Conservation (phyloP, 495 filamentous ascomycete genomes). For the Trichoderma virens region DNA sequence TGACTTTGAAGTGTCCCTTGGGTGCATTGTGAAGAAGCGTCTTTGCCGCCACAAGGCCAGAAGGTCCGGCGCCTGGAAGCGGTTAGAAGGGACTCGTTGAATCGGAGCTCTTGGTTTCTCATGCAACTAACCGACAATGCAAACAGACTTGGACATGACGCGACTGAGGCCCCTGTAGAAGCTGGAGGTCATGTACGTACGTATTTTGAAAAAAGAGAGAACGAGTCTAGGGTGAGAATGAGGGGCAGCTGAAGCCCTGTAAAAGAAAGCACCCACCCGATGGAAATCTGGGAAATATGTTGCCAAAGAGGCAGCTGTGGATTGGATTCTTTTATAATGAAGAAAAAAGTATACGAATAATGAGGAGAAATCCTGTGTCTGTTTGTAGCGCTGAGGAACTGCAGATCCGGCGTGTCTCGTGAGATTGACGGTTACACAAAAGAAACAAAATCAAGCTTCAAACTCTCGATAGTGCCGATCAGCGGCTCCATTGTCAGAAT, state of each 20-base stretch:
- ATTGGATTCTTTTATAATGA: background rate
- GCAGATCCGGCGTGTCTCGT: too few relatives aligned
- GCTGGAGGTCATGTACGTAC: background rate
- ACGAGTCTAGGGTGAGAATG: background rate
- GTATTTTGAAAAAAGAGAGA: background rate
- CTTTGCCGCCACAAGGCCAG: conserved; percentile 76
- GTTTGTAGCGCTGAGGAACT: background rate
- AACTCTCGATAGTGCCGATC: too few relatives aligned
- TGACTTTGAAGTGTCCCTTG: conserved; percentile 53
- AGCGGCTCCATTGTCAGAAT: background rate
- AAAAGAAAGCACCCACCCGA: background rate
- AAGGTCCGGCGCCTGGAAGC: conserved; percentile 60
- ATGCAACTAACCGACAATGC: conserved; percentile 54
- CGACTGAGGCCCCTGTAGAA: background rate
- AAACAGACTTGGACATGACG: conserved; percentile 48
- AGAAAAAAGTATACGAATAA: too few relatives aligned
- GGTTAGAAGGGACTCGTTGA: background rate
- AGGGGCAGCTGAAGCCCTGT: background rate
- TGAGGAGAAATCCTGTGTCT: too few relatives aligned
- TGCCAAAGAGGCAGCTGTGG: background rate
- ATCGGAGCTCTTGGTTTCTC: background rate
- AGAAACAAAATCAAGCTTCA: background rate
- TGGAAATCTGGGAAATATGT: background rate
- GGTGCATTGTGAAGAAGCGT: conserved; percentile 57
- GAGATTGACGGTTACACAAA: too few relatives aligned